These are phyloP conservation scores for Aphanoascus verrucosus DNA, from an alignment of 2,329 filamentous ascomycete species.

Conservation along the genomic window DNA sequence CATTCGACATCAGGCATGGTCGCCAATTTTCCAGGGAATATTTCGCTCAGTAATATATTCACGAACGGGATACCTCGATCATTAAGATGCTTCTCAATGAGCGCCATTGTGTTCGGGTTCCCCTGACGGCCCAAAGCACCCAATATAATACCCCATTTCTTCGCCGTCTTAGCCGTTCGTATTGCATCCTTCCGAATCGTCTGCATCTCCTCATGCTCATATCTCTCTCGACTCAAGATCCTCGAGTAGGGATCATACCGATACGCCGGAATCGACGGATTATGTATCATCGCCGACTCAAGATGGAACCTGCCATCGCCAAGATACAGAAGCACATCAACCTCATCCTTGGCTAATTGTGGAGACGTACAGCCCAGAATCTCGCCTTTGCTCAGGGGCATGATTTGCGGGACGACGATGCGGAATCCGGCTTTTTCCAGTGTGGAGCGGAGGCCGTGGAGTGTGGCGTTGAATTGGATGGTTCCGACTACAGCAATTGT, in stretches of 20 bases:
- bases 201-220: constrained; percentile 87
- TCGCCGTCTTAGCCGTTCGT: constrained; percentile 58
- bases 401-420: constrained; percentile 81
- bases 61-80: constrained; percentile 67
- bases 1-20: constrained; percentile 92
- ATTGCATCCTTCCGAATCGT: constrained; percentile 69
- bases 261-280: constrained; percentile 80
- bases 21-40: constrained; percentile 89
- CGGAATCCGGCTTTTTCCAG: constrained; percentile 77
- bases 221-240: constrained; percentile 79
- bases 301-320: constrained; percentile 92
- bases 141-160: constrained; percentile 90
- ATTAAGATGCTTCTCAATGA: constrained; percentile 70
- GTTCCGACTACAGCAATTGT: constrained; percentile 89
- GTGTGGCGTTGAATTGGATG: constrained; percentile 96
- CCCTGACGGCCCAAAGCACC: constrained; percentile 88
- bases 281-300: constrained; percentile 98
- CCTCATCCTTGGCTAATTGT: constrained; percentile 46
- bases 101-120: constrained; percentile 79
- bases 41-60: constrained; percentile 81
- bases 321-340: constrained; percentile 76
- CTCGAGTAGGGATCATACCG: constrained; percentile 94
- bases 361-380: constrained; percentile 97
- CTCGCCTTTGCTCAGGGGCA: constrained; percentile 85
- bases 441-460: constrained; percentile 69